Evolutionary conservation across 768 basidiomycete species (phyloP).

Genomic region (Termitomyces sp.): DNA sequence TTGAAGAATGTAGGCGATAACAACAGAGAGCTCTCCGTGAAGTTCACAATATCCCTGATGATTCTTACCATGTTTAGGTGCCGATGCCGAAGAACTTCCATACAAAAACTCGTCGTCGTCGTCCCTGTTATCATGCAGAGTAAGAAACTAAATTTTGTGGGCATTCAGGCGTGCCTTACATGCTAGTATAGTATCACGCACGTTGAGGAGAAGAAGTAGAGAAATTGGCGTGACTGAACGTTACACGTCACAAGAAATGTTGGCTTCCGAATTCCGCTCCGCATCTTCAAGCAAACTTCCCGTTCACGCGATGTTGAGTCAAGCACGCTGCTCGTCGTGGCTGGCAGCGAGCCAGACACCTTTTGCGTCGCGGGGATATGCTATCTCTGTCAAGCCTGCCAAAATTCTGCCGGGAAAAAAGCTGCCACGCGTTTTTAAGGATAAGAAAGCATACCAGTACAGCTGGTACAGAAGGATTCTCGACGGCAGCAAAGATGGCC

Average conservation of each 20-base stretch:
- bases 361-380: constrained; percentile 42
- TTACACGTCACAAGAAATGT: constrained; percentile 20
- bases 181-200: neutral
- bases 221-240: constrained; percentile 5
- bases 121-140: constrained; percentile 42
- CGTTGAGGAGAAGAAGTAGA: constrained; percentile 1
- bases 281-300: constrained; percentile 1
- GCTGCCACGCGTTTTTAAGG: constrained; percentile 65
- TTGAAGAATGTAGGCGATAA: constrained; percentile 30
- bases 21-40: constrained; percentile 21
- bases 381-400: constrained; percentile 53
- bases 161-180: constrained; percentile 13
- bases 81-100: constrained; percentile 45
- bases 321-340: constrained; percentile 28
- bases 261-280: constrained; percentile 17
- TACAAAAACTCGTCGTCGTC: constrained; percentile 84
- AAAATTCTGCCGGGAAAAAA: constrained; percentile 50
- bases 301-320: constrained; percentile 16
- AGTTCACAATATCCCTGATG: constrained; percentile 15
- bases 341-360: constrained; percentile 22
- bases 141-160: neutral
- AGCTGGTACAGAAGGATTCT: constrained; percentile 77
- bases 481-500: constrained; percentile 47
- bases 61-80: constrained; percentile 47
- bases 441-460: constrained; percentile 80